A percentile compares a stretch with the other conserved stretches of the same genome.
Evolutionary conservation across 2,329 filamentous ascomycete genomes (phyloP).

Genomic region (Aspergillus sp.): DNA sequence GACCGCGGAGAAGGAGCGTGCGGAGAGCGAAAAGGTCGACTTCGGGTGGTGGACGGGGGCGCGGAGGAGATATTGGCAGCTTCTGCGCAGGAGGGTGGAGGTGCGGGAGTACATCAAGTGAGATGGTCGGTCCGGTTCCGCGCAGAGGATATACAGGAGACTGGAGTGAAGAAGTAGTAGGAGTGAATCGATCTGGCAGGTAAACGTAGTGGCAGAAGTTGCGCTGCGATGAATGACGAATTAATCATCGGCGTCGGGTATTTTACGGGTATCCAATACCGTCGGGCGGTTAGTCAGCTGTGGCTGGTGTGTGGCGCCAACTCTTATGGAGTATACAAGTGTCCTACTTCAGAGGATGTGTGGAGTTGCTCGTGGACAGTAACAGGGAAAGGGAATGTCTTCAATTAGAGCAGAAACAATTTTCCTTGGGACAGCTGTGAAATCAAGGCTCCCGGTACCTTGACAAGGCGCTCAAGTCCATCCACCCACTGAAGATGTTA

Average conservation of each 20-base stretch:
- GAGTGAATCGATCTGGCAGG: background rate
- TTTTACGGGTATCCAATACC: slow-evolving; percentile 1
- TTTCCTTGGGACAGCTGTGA: too few species aligned
- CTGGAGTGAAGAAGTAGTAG: background rate
- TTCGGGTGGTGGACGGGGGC: slow-evolving; percentile 22
- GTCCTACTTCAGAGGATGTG: too few species aligned
- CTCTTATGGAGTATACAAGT: too few species aligned
- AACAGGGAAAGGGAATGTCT: too few species aligned
- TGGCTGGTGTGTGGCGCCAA: slow-evolving; percentile 12
- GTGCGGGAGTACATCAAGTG: slow-evolving; percentile 41
- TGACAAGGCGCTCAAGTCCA: background rate
- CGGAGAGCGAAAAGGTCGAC: slow-evolving; percentile 33
- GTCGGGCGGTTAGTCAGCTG: background rate
- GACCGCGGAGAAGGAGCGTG: slow-evolving; percentile 32
- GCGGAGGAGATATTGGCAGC: slow-evolving; percentile 39
- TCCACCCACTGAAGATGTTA: background rate
- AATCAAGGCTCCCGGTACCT: too few species aligned
- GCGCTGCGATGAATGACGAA: background rate
- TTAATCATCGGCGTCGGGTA: background rate
- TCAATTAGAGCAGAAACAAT: too few species aligned
- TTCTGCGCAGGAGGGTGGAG: slow-evolving; percentile 36
- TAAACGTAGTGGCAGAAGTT: too few species aligned
- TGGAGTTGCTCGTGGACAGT: too few species aligned
- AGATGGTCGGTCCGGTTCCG: slow-evolving; percentile 1
- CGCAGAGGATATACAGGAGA: background rate